Evolutionary conservation across 805 yeast genomes (phyloP).

Genomic region (Cyberlindnera xylosilytica): DNA sequence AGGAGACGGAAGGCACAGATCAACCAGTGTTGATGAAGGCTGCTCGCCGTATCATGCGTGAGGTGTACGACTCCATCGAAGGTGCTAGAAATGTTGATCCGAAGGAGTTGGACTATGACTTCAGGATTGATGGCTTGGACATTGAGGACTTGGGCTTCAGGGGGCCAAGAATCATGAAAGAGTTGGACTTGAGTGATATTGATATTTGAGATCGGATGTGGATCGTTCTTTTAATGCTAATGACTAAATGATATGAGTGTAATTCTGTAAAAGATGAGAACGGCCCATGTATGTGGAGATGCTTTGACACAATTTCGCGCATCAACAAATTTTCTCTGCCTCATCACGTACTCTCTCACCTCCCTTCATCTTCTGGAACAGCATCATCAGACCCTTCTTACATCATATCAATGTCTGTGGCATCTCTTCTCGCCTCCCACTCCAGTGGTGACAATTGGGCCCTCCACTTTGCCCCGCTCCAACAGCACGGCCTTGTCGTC

Average conservation of each 20-base stretch:
- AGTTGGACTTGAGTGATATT: conserved; percentile 27
- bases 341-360: neutral
- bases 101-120: conserved; percentile 24
- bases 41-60: conserved; percentile 17
- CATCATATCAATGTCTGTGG: conserved; percentile 21
- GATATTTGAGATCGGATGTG: conserved; percentile 10
- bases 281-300: no score
- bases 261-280: no score
- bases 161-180: conserved; percentile 29
- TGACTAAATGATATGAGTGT: neutral
- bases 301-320: neutral
- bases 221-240: neutral
- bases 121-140: conserved; percentile 26
- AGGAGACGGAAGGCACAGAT: conserved; percentile 19
- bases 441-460: conserved; percentile 49
- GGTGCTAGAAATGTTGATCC: conserved; percentile 15
- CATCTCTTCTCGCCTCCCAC: conserved; percentile 23
- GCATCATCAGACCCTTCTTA: neutral
- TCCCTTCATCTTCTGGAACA: neutral
- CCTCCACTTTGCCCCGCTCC: conserved; percentile 35
- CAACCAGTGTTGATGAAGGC: conserved; percentile 16
- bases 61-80: conserved; percentile 17
- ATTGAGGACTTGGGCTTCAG: conserved; percentile 27
- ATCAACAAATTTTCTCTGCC: neutral
- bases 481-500: conserved; percentile 37